Base-by-base conservation (phyloP, 2,329 filamentous ascomycete genomes). In the Alternaria postmessia region DNA sequence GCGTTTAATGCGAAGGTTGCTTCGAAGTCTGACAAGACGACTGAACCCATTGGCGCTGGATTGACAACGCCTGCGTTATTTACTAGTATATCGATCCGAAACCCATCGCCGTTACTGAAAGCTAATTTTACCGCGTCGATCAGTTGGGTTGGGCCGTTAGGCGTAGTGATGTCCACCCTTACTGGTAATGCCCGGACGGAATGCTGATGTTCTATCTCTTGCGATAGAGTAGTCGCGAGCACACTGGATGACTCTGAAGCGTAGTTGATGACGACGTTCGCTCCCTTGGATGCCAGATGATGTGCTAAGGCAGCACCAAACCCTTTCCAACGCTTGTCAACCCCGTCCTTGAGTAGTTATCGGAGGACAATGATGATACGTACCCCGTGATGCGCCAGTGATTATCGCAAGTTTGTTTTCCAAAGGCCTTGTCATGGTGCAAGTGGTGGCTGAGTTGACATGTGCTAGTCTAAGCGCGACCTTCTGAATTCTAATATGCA, bases 371-470 rank as follows among this genome's bases (percentile, higher is more conserved):
- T 30, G 7, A 39, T 36, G 7, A 22, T 26, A 56, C 69, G 64
- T 81, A 91, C 91, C 90, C 82, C 91, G 82, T 54, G 91, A 92
- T 59, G 87, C 89, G 54, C 91, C 91, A 3, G 91, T 94, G 56
- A 94, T 83, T 66, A 94, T 88, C 56, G 87, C 91, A 56, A 93
- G 82, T 78, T 93, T 93, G 65, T 89, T 89, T 73, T 91, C 87
- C 5, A 81, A 74, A 16, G 52, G 51, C 44, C 53, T 32, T 2
- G 44, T 58, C 54, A 62, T 61, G 4, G 9, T 4, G 16, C 3
- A 30, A 18, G 24, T 46, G n/a, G 43, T 26, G 26, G 16, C 16
- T 20, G 4, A 11, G 5, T 30, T 20, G 43, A 30, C 22, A 30
- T 4, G 11, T 26, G 1, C 26, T 16, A 2, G 16, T 30, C 43